Evolutionary conservation across 805 yeast genomes (phyloP), one percentile per base, ranked within the genome.

Genomic region (Candida silvatica): DNA sequence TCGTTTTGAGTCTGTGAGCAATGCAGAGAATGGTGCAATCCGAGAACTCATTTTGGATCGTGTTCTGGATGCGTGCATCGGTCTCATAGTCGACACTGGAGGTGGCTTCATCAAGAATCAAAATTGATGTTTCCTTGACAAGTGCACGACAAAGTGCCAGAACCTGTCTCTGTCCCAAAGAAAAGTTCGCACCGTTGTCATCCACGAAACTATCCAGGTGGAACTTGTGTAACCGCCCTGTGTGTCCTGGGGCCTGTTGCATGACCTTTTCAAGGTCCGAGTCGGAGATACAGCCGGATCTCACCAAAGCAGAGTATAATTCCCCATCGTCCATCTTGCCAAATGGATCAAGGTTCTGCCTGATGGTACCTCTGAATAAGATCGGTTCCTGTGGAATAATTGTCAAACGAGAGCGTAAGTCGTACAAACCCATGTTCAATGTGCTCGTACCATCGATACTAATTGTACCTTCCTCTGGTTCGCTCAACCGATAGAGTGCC

Each of bases 351-450:
- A 85, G 59, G 49, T 85, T 85, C 40, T 71, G 67, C 49, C 94
- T 62, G 32, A 85, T 71, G 0, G 87, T 70, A 15, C 95, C 95
- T 44, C 77, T 74, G 64, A 86, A 85, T 37, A 85, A 59, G 0
- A 82, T 87, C 1, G 95, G 94, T 47, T 85, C 95, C 56, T 86
- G 95, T 3, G 95, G 95, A 52, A 85, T 85, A 41, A 85, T 84
- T 2, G 88, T 71, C 20, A 85, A 64, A 41, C 71, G 72, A 12
- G 82, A 71, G 44, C 95, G 66, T 49, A 86, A 65, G 41, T 77
- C 80, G 37, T 62, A 61, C 27, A 85, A 65, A 0, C 94, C 95
- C 38, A 85, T 54, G 6, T 61, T 58, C 2, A 76, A 55, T 35
- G 79, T 79, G 49, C 82, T 77, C 23, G 80, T 51, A 4, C 77